Conservation (phyloP, 306 rosid genomes). For the Nissolia schottii region DNA sequence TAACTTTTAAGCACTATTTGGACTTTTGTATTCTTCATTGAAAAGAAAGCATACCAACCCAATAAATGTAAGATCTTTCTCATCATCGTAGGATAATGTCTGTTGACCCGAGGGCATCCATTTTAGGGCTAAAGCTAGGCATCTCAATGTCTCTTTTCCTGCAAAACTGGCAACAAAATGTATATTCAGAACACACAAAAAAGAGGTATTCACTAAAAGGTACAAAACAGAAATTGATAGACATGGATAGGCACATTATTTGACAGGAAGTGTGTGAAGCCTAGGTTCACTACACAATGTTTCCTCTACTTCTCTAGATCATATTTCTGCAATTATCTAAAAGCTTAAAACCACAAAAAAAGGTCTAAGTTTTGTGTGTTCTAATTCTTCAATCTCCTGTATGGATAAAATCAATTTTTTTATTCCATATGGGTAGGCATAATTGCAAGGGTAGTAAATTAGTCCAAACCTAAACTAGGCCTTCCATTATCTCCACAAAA, state of each 20-base stretch:
- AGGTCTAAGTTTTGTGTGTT: not conserved
- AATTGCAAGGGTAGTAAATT: conserved; percentile 3
- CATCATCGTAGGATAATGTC: conserved; percentile 63
- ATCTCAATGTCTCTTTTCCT: conserved; percentile 92
- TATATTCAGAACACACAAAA: conserved; percentile 8
- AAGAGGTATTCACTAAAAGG: not conserved
- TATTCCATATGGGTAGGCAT: not conserved
- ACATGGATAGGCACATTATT: not conserved
- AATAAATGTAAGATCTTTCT: conserved; percentile 90
- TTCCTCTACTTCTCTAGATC: not conserved
- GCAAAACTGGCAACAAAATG: conserved; percentile 75
- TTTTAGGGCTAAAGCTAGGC: conserved; percentile 90
- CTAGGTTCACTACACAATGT: not conserved
- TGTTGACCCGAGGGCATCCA: conserved; percentile 74
- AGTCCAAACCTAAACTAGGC: not conserved
- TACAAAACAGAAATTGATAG: conserved; percentile 1
- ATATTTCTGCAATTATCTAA: not conserved
- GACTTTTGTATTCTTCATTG: conserved; percentile 26
- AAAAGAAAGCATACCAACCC: conserved; percentile 98
- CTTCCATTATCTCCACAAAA: not conserved
- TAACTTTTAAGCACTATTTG: conserved; percentile 10
- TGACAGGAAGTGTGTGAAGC: not conserved
- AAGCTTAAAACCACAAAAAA: not conserved
- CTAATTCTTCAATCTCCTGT: not conserved
- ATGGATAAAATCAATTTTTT: conserved; percentile 9